These are phyloP conservation scores for Suhomyces pyralidae DNA, from an alignment of 805 yeast genomes.

Conservation along the genomic window DNA sequence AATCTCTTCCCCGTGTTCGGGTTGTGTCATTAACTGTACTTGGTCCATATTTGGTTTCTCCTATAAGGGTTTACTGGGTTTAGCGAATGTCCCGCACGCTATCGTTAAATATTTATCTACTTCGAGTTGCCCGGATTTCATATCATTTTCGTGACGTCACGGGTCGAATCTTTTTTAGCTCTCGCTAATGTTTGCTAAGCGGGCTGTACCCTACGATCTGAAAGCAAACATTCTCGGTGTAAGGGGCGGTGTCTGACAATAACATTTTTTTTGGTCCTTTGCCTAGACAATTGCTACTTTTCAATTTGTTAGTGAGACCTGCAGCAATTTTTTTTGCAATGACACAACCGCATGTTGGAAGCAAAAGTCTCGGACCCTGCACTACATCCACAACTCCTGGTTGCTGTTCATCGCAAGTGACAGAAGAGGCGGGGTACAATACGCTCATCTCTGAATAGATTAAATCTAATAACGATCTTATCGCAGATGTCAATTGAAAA, in stretches of 20 bases:
- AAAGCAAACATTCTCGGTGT: neutral
- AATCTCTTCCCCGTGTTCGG: conserved; percentile 11
- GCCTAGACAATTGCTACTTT: neutral
- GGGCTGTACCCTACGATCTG: neutral
- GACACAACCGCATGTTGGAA: neutral
- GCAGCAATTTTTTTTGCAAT: neutral
- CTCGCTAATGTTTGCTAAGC: neutral
- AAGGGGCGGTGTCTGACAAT: neutral
- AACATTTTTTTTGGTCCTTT: neutral
- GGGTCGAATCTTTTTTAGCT: neutral
- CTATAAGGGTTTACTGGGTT: neutral
- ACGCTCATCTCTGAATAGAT: neutral
- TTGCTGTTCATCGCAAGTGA: neutral
- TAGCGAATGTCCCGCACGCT: neutral
- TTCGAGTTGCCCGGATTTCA: neutral
- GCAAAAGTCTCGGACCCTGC: neutral
- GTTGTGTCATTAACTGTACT: conserved; percentile 29
- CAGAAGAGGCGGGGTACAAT: neutral
- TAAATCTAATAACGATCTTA: too few relatives aligned
- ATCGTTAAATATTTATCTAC: neutral
- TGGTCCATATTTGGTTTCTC: conserved; percentile 11
- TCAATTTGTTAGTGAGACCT: neutral
- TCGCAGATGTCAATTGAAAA: neutral
- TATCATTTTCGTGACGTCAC: neutral
- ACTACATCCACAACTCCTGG: neutral